phyloP scores from a whole-genome alignment of 148 eudicot genomes.

The Nyssa sinensis region DNA sequence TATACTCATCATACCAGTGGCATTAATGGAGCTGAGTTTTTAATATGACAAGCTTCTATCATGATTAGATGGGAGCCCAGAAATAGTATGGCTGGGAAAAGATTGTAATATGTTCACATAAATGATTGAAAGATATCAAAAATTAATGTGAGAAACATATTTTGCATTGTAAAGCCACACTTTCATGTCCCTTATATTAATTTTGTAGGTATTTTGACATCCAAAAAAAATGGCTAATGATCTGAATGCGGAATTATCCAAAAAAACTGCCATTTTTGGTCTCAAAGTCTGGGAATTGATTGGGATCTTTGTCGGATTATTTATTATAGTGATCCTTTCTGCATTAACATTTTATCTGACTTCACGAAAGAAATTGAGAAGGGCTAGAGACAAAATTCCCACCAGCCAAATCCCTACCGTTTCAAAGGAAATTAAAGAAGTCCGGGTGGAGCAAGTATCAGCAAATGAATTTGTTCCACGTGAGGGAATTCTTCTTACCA shows the following conservation, averaged over 20 bases:
- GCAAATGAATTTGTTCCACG: conserved; percentile 33
- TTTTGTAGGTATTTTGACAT: conserved; percentile 27
- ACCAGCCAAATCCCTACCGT: conserved; percentile 38
- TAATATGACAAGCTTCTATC: neutral
- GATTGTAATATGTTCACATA: neutral
- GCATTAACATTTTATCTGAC: conserved; percentile 31
- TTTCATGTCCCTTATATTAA: neutral
- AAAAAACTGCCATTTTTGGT: conserved; percentile 23
- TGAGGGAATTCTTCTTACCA: conserved; percentile 40
- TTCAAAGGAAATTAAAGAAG: conserved; percentile 45
- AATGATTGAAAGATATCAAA: neutral
- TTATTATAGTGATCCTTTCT: conserved; percentile 35
- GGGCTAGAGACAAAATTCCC: conserved; percentile 22
- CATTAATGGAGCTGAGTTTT: neutral
- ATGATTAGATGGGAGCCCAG: neutral
- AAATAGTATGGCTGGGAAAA: neutral
- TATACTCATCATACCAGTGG: neutral
- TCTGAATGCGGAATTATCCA: conserved; percentile 35
- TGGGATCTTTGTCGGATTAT: conserved; percentile 31
- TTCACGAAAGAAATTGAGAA: conserved; percentile 27
- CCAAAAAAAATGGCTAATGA: conserved; percentile 36
- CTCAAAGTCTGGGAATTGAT: conserved; percentile 44
- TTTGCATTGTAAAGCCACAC: conserved; percentile 1
- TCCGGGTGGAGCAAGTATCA: conserved; percentile 36
- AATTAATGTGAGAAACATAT: neutral